Evolutionary conservation across 2,329 filamentous ascomycete species (phyloP), one percentile per base, ranked within the genome.

Genomic region (Aspergillus sp.): DNA sequence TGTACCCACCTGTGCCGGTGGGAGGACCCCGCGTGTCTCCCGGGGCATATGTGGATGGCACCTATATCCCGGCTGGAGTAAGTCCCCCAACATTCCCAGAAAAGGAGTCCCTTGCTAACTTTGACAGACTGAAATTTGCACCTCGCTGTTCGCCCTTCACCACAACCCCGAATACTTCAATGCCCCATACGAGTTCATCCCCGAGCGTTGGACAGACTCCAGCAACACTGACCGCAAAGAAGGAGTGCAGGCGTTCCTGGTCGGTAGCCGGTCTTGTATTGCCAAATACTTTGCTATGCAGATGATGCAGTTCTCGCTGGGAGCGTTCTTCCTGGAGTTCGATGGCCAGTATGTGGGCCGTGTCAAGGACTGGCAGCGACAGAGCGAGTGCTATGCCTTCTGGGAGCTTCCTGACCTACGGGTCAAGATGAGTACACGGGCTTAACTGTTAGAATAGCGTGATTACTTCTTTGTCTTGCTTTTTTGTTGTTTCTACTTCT

Each of bases 141-240:
- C 60, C 19, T 54, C 56, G 5, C 45, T 56, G 7, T 69, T 61
- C 46, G 53, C 61, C 2, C 46, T 68, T 20, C 63, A 67, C 44
- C 63, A 65, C 37, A 61, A 66, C 27, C 51, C 53, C 7, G 54
- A 54, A 5, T 65, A 66, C 45, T 67, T 62, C 49, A 48, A 53
- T 20, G 50, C 57, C 10, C 59, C 66, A 0, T 60, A 55, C 43
- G 44, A 48, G 3, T 69, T 61, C 43, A 49, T 53, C 5, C 66
- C 66, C 1, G 64, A 67, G 46, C 61, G 66, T 9, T 68, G 65
- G 65, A 56, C 66, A 7, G 47, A 60, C 13, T 45, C 51, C 3
- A 45, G 45, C 9, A 54, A 51, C 4, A 60, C 52, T 3, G 58
- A 60, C 49, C 47, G 49, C 19, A 59, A 54, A 41, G 57, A 59